Evolutionary conservation across 73 alveolate genomes (phyloP).

Genomic region (Paramecium biaurelia): DNA sequence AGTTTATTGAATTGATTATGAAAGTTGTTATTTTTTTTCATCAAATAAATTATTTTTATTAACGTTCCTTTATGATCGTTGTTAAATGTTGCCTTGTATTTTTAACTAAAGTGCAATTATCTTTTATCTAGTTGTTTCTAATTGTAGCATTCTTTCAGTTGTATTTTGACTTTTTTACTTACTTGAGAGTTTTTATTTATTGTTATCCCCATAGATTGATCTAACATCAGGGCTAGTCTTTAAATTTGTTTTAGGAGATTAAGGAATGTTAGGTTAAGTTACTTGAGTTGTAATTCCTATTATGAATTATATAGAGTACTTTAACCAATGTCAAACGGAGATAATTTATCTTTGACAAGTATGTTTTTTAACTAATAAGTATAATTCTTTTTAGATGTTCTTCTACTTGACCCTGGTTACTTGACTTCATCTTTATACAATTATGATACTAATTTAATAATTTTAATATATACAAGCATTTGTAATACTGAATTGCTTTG

Average conservation of each 20-base stretch:
- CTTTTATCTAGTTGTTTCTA: background rate
- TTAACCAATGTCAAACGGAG: background rate
- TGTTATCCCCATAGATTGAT: background rate
- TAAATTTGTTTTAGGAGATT: slow-evolving; percentile 1
- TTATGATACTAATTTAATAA: background rate
- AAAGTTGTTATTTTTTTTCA: background rate
- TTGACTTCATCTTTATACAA: background rate
- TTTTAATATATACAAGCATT: background rate
- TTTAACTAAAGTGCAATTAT: background rate
- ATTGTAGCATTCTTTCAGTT: background rate
- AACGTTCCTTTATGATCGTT: background rate
- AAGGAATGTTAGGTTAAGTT: background rate
- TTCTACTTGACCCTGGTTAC: slow-evolving; percentile 10
- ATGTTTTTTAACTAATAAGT: slow-evolving; percentile 18
- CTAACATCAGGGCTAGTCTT: slow-evolving; percentile 25
- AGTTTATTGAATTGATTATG: background rate
- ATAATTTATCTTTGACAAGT: background rate
- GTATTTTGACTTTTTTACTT: background rate
- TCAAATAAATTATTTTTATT: background rate
- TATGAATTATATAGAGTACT: background rate
- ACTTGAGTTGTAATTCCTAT: slow-evolving; percentile 19
- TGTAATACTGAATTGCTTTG: background rate
- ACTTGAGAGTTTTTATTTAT: background rate
- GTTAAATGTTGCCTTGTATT: background rate
- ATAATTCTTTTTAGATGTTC: background rate